Conservation (phyloP, 2,329 filamentous ascomycete species). For the Colletotrichum spaethianum region DNA sequence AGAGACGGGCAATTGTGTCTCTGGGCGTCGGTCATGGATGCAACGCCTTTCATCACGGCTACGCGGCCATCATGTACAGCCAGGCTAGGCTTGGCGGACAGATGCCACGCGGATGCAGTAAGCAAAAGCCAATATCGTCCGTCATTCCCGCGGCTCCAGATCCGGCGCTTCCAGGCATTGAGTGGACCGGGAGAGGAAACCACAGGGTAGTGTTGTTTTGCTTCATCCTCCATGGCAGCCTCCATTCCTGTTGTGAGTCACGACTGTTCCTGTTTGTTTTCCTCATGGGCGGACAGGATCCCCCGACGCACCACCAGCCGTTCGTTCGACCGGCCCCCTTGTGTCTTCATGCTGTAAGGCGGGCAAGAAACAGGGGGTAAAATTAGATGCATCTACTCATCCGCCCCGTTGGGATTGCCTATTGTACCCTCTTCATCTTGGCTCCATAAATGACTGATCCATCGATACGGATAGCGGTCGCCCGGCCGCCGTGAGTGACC, state of each 20-base stretch:
- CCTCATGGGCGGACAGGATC: background rate
- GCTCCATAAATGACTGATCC: constrained; percentile 23
- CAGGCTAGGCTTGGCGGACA: background rate
- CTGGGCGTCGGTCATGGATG: constrained; percentile 1
- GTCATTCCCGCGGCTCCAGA: constrained; percentile 4
- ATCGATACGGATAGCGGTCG: constrained; percentile 23
- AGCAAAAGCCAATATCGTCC: background rate
- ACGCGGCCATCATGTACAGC: constrained; percentile 16
- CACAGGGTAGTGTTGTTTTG: constrained; percentile 2
- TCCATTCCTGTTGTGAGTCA: constrained; percentile 33
- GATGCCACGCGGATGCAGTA: background rate
- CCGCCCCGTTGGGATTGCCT: constrained; percentile 23
- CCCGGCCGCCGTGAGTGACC: constrained; percentile 32
- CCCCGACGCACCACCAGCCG: constrained; percentile 1
- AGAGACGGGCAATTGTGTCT: background rate
- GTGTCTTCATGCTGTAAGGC: constrained; percentile 1
- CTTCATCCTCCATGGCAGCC: constrained; percentile 7
- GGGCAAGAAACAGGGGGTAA: constrained; percentile 8
- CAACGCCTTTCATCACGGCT: constrained; percentile 1
- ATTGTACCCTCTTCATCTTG: constrained; percentile 12
- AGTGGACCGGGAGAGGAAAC: background rate
- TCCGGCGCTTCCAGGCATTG: constrained; percentile 9
- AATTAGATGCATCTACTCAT: constrained; percentile 26
- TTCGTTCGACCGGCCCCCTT: background rate
- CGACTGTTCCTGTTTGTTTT: constrained; percentile 26